Percentiles rank a stretch among this genome's conserved stretches.
These are phyloP conservation scores for Kodamaea ohmeri DNA, from an alignment of 1,139 yeast genomes.

Conservation along the genomic window DNA sequence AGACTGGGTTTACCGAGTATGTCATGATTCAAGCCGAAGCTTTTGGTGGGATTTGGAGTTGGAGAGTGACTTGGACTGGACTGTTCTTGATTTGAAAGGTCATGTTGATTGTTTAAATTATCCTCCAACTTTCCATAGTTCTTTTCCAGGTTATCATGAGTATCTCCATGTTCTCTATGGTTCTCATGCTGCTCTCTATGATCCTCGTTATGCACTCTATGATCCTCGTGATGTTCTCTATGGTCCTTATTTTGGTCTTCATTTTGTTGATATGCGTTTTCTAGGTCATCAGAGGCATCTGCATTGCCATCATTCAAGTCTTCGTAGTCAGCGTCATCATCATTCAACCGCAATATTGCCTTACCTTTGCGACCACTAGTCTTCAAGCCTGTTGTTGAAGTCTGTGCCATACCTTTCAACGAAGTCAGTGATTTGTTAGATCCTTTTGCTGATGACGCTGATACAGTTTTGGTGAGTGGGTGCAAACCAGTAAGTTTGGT, in stretches of 20 bases:
- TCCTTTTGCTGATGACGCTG: slow-evolving; percentile 21
- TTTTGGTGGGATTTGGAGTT: too few relatives aligned
- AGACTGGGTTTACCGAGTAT: slow-evolving; percentile 4
- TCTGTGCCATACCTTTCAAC: slow-evolving; percentile 29
- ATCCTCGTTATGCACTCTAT: neutral
- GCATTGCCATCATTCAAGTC: slow-evolving; percentile 12
- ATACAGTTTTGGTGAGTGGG: slow-evolving; percentile 40
- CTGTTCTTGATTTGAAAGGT: neutral
- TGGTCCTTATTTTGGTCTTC: neutral
- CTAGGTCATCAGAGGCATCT: neutral
- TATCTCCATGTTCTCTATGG: slow-evolving; percentile 6
- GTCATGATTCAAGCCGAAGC: too few relatives aligned
- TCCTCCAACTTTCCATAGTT: neutral
- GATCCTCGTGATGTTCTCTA: neutral
- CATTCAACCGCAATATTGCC: slow-evolving; percentile 39
- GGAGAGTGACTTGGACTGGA: too few relatives aligned
- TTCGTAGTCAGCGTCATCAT: slow-evolving; percentile 19
- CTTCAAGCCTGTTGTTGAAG: slow-evolving; percentile 32
- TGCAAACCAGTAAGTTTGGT: slow-evolving; percentile 38
- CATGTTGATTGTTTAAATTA: neutral
- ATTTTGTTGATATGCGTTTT: slow-evolving; percentile 6
- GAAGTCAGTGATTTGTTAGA: slow-evolving; percentile 37
- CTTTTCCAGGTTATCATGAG: slow-evolving; percentile 6
- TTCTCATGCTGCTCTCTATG: too few relatives aligned
- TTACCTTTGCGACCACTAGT: slow-evolving; percentile 40